Conservation (phyloP, 495 filamentous ascomycete genomes). For the Massariosphaeria phaeospora region DNA sequence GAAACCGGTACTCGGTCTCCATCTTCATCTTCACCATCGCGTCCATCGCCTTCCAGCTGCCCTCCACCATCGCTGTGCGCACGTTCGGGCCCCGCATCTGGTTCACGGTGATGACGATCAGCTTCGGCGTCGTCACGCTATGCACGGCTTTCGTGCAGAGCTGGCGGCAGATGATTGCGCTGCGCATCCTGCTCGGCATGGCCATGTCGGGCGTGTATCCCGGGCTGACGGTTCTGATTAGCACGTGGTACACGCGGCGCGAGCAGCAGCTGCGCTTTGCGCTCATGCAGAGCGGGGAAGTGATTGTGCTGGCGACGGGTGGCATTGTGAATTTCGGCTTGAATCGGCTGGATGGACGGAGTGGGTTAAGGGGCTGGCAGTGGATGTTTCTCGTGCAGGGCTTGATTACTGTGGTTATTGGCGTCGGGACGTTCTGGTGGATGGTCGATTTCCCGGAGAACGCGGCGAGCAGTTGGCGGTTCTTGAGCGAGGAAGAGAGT, state of each 20-base stretch:
- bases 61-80: constrained; percentile 65
- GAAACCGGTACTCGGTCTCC: constrained; percentile 62
- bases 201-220: constrained; percentile 67
- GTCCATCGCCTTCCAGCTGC: constrained; percentile 69
- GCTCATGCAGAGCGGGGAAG: constrained; percentile 64
- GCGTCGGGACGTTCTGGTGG: constrained; percentile 68
- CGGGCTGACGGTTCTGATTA: constrained; percentile 65
- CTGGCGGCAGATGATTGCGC: constrained; percentile 69
- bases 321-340: constrained; percentile 69
- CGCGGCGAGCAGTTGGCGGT: constrained; percentile 55
- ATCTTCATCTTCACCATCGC: constrained; percentile 79
- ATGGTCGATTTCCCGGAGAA: constrained; percentile 78
- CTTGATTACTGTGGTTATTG: constrained; percentile 58
- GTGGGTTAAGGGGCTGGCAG: constrained; percentile 63
- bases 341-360: constrained; percentile 56
- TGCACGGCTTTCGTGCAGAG: constrained; percentile 65
- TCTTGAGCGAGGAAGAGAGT: constrained; percentile 53
- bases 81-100: constrained; percentile 62
- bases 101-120: constrained; percentile 63
- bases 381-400: constrained; percentile 76
- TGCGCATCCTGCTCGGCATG: constrained; percentile 67
- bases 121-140: constrained; percentile 67
- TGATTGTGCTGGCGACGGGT: constrained; percentile 63
- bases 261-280: constrained; percentile 76
- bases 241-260: constrained; percentile 64